phyloP scores from a whole-genome alignment of 2,329 filamentous ascomycete species.

The Pseudophaeomoniella oleicola region DNA sequence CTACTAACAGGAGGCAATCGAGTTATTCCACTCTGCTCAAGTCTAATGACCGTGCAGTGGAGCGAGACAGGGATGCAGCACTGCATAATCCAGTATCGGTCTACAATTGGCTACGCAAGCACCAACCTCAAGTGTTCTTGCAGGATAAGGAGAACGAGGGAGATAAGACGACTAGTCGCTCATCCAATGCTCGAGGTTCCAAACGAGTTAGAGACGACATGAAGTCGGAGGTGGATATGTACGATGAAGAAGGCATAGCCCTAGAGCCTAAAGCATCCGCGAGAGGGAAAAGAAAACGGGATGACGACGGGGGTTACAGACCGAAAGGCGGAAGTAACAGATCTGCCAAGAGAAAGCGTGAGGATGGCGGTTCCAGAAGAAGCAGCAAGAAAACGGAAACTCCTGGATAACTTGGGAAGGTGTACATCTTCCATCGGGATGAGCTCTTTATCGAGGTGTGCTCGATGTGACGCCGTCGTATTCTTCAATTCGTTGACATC shows the following conservation, averaged over 20 bases:
- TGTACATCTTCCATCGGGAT: no score
- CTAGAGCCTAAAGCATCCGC: slow-evolving; percentile 16
- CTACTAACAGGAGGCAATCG: slow-evolving; percentile 14
- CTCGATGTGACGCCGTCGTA: no score
- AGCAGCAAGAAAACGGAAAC: neutral
- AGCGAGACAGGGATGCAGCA: slow-evolving; percentile 39
- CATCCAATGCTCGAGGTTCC: slow-evolving; percentile 23
- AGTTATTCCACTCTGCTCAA: slow-evolving; percentile 24
- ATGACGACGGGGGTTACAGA: slow-evolving; percentile 31
- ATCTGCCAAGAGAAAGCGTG: slow-evolving; percentile 23
- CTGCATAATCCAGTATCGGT: slow-evolving; percentile 77
- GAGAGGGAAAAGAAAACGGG: slow-evolving; percentile 31
- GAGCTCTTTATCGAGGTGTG: no score
- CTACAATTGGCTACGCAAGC: slow-evolving; percentile 84
- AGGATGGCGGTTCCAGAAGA: slow-evolving; percentile 6
- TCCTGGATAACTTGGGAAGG: no score
- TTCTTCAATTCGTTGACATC: no score
- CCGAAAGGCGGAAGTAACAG: slow-evolving; percentile 29
- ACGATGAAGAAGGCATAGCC: slow-evolving; percentile 27
- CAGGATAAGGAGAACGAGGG: slow-evolving; percentile 50
- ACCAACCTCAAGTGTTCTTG: slow-evolving; percentile 72
- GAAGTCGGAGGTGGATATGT: slow-evolving; percentile 24
- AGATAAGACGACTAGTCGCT: slow-evolving; percentile 24
- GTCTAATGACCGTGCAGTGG: slow-evolving; percentile 34
- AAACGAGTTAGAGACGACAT: slow-evolving; percentile 18